Evolutionary conservation across 768 basidiomycete genomes (phyloP).

Genomic region (Auriculariales sp.): DNA sequence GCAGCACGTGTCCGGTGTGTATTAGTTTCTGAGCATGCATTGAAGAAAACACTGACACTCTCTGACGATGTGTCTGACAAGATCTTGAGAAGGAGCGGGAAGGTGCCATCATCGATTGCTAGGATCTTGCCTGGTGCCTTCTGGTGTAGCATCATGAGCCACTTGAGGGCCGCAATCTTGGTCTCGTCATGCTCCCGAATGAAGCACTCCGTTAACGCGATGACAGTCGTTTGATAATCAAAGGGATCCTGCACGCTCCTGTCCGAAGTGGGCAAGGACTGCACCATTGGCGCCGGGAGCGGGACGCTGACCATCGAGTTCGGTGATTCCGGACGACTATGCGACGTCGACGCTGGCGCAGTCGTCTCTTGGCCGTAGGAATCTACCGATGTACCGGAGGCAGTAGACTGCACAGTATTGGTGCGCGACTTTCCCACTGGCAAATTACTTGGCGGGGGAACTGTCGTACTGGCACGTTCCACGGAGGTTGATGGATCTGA

Average conservation of each 20-base stretch:
- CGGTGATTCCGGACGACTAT: conserved; percentile 51
- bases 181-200: conserved; percentile 95
- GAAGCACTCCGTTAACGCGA: conserved; percentile 84
- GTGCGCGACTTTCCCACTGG: conserved; percentile 3
- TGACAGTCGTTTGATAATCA: conserved; percentile 87
- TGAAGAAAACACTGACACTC: conserved; percentile 52
- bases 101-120: conserved; percentile 92
- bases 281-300: conserved; percentile 9
- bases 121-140: conserved; percentile 97
- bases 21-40: background rate
- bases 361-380: conserved; percentile 8
- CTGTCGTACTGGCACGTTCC: background rate
- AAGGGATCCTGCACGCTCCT: conserved; percentile 59
- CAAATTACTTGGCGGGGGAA: background rate
- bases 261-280: conserved; percentile 13
- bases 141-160: conserved; percentile 97
- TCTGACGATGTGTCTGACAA: conserved; percentile 94
- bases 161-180: conserved; percentile 86
- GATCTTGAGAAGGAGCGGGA: conserved; percentile 88
- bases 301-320: conserved; percentile 23
- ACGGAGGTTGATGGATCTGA: conserved; percentile 4
- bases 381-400: background rate
- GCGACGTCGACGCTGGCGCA: conserved; percentile 11
- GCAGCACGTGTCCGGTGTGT: conserved; percentile 1
- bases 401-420: conserved; percentile 4